Base-by-base conservation (phyloP, 2,329 filamentous ascomycete genomes). In the Colletotrichum sp. region DNA sequence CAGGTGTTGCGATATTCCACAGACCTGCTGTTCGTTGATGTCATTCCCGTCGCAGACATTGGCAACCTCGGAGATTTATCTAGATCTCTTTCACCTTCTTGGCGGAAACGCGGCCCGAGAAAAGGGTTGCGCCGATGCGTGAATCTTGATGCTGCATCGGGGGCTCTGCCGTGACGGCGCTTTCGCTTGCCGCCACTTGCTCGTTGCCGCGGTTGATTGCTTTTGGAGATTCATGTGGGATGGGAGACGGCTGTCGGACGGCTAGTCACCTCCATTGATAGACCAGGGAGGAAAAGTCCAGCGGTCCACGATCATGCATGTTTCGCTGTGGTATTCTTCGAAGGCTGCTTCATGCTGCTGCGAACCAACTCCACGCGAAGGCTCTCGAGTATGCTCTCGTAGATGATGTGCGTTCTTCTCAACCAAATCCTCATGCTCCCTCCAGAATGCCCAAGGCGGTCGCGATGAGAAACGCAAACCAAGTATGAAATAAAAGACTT, bases 201-300 rank as follows among this genome's bases (percentile, higher is more conserved):
- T 32, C 12, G 1, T 30, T 12, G 57, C 57, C 57, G 57, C 16
- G 57, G 16, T 60, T 18, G 26, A 21, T 32, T 12, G 8, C 6
- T n/a, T n/a, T 28, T 32, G 9, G 12, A 24, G 26, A 10, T 60
- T 21, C 57, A 60, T 32, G 57, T 60, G 26, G 24, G 26, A 18
- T 60, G 0, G 8, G 5, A 26, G 26, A 28, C 0, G 26, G 10
- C 8, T 13, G 3, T 44, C 3, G 5, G 5, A n/a, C 4, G 0
- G 44, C 6, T 21, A 13, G 10, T n/a, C 34, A 36, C 7, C 34
- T 36, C 15, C 4, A 36, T 36, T 36, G 34, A 36, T 36, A 36
- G 34, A 8, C 15, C 0, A 8, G 15, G 15, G 4, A 8, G 34
- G 15, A 36, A 16, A 36, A 36, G 8, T 0, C 34, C 34, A 2